Base-by-base conservation (phyloP, 768 basidiomycete genomes). In the Leccinellum albellum region DNA sequence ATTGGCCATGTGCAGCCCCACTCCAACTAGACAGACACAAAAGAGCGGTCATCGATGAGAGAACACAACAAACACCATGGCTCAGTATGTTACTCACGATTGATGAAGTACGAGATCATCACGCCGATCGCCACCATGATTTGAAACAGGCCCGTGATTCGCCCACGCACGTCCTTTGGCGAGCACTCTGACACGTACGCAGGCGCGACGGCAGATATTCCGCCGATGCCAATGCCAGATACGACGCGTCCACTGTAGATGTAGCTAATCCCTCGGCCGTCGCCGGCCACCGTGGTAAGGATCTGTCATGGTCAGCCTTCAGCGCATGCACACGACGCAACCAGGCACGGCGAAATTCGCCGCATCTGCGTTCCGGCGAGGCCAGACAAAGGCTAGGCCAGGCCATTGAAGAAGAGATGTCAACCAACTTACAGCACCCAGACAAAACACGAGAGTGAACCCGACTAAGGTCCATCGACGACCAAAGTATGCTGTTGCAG, bases 131-230 rank as follows among this genome's bases (percentile, higher is more conserved):
- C 88, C 35, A 82, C 91, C 82, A 91, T 87, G 70, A 94, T 84
- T 70, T 94, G 92, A 79, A 93, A 93, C 31, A 89, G 66, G 45
- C 91, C 91, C 0, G 89, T 92, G 61, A 94, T 90, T 50, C 89
- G 80, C 6, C 91, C 92, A 59, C 93, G 86, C 6, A 92, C 88
- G 21, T 90, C 79, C 68, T 93, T 94, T 6, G 94, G 94, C 2
- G 86, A 80, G 69, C 91, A 92, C 70, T 95, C 94, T 10, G 89
- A 87, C 21, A 94, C 91, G 66, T 84, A 95, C 1, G 90, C 85
- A 6, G 92, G 94, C 1, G 91, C 85, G 3, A 93, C 87, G n/a
- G 86, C 84, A 20, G 82, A 90, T 62, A 94, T 91, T 6, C 80
- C 87, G 62, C 93, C 92, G 50, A 94, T 86, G 37, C 91, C 92